Percentiles rank a stretch among this genome's conserved stretches.
These are phyloP conservation scores for Fusarium sp. DNA, from an alignment of 2,329 filamentous ascomycete genomes.

Conservation along the genomic window DNA sequence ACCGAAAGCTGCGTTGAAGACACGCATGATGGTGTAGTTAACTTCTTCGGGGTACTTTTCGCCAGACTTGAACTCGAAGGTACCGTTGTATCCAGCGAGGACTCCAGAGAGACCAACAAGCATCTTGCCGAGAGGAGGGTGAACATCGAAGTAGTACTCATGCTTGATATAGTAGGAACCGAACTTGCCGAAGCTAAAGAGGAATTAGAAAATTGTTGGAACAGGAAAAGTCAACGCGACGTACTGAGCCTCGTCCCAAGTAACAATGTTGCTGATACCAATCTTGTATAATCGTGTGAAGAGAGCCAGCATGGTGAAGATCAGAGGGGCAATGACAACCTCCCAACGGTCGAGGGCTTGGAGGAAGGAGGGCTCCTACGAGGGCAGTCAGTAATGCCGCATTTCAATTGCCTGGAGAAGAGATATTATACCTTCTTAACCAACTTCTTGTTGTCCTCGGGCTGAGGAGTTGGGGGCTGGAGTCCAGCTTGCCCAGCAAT, in stretches of 20 bases:
- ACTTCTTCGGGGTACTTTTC: slow-evolving; percentile 94
- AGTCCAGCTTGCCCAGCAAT: slow-evolving; percentile 54
- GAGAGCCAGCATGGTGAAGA: slow-evolving; percentile 73
- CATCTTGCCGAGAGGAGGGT: slow-evolving; percentile 98
- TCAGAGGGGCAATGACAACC: slow-evolving; percentile 69
- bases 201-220: slow-evolving; percentile 28
- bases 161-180: slow-evolving; percentile 99
- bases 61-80: slow-evolving; percentile 99
- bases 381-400: slow-evolving; percentile 37
- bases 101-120: slow-evolving; percentile 96
- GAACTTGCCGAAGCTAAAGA: slow-evolving; percentile 88
- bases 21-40: slow-evolving; percentile 98
- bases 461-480: slow-evolving; percentile 56
- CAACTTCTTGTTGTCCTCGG: slow-evolving; percentile 72
- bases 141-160: slow-evolving; percentile 95
- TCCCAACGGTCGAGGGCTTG: slow-evolving; percentile 74
- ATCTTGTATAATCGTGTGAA: slow-evolving; percentile 79
- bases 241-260: slow-evolving; percentile 76
- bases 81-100: slow-evolving; percentile 97
- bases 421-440: slow-evolving; percentile 65
- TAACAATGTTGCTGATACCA: slow-evolving; percentile 75
- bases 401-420: neutral
- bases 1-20: slow-evolving; percentile 96
- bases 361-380: slow-evolving; percentile 69
- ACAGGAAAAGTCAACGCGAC: slow-evolving; percentile 47